A percentile compares a stretch with the other conserved stretches of the same genome.
Evolutionary conservation across 2,329 filamentous ascomycete genomes (phyloP).

Genomic region (Chaetomium strumarium): DNA sequence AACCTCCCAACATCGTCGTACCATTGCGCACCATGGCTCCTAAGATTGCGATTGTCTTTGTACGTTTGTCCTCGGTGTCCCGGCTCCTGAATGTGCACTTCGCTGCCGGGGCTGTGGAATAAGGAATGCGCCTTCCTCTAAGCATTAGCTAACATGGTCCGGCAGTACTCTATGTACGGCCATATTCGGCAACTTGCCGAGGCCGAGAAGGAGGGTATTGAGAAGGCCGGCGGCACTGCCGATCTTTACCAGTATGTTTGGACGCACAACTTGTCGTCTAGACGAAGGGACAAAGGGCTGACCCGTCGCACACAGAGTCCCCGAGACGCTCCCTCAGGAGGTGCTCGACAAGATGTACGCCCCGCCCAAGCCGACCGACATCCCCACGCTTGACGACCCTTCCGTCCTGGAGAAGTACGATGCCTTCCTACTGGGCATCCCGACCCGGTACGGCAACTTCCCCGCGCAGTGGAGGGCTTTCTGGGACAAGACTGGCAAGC

Average conservation of each 20-base stretch:
- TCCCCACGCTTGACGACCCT: slow-evolving; percentile 58
- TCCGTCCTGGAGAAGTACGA: slow-evolving; percentile 67
- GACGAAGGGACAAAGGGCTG: neutral
- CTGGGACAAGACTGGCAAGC: slow-evolving; percentile 84
- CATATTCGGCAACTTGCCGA: slow-evolving; percentile 80
- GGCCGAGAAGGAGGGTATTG: slow-evolving; percentile 85
- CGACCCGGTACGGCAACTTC: slow-evolving; percentile 95
- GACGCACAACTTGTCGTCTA: neutral
- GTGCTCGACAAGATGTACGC: slow-evolving; percentile 90
- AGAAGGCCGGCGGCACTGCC: slow-evolving; percentile 74
- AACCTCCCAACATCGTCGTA: neutral
- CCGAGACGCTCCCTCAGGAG: slow-evolving; percentile 80
- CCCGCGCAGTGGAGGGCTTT: slow-evolving; percentile 90
- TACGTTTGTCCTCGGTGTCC: slow-evolving; percentile 41
- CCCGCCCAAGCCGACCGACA: slow-evolving; percentile 62
- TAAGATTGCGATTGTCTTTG: slow-evolving; percentile 86
- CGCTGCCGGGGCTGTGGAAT: no score
- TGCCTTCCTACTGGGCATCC: slow-evolving; percentile 87
- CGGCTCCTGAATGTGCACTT: neutral
- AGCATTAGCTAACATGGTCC: neutral
- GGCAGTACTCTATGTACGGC: slow-evolving; percentile 88
- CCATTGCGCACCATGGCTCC: slow-evolving; percentile 63
- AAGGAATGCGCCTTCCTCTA: no score
- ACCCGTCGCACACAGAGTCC: slow-evolving; percentile 45
- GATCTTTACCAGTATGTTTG: slow-evolving; percentile 72